phyloP scores from a whole-genome alignment of 225 moss, liverwort and hornwort species.

The Takakia lepidozioides region DNA sequence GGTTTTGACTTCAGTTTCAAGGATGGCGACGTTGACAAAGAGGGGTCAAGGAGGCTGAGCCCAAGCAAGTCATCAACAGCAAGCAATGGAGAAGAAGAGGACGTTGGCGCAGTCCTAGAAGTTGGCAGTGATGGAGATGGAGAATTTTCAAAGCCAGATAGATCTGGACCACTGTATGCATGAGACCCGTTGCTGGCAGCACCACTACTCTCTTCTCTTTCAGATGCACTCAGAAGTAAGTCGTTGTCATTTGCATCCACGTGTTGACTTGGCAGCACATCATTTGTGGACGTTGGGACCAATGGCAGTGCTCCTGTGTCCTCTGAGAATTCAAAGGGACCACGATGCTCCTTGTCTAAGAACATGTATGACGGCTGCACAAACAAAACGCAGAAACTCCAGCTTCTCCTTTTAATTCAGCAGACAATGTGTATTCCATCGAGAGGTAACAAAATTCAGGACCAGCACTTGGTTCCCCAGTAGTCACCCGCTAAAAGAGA shows the following conservation, averaged over 20 bases:
- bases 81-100: conserved; percentile 59
- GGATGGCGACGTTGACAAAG: conserved; percentile 35
- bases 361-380: conserved; percentile 98
- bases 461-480: no score
- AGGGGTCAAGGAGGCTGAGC: conserved; percentile 28
- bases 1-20: conserved; percentile 80
- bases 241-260: conserved; percentile 80
- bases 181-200: conserved; percentile 80
- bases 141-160: conserved; percentile 44
- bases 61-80: conserved; percentile 92
- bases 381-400: no score
- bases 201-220: conserved; percentile 67
- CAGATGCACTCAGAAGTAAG: conserved; percentile 69
- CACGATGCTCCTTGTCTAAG: conserved; percentile 89
- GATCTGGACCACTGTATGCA: conserved; percentile 48
- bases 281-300: conserved; percentile 55
- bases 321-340: conserved; percentile 72
- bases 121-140: conserved; percentile 17
- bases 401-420: no score
- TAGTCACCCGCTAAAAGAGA: no score
- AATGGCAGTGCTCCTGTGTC: conserved; percentile 61
- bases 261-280: conserved; percentile 64
- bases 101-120: conserved; percentile 17
- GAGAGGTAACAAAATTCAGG: no score
- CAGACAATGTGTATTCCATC: no score